These are phyloP conservation scores for Zopfochytrium polystomum DNA, from an alignment of 371 early-diverging fungal species.

Conservation along the genomic window DNA sequence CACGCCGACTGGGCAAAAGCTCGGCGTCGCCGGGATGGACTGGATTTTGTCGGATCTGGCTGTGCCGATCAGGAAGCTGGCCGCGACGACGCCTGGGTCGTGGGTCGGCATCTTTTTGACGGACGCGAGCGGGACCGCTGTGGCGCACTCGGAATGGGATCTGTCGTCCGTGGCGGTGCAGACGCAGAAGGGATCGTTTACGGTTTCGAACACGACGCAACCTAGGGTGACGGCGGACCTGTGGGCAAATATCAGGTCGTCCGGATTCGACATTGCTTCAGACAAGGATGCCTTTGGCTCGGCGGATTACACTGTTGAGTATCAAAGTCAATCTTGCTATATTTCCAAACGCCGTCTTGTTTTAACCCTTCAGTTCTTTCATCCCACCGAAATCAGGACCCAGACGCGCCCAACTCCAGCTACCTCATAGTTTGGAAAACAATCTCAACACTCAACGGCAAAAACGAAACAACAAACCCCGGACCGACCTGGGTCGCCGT, in stretches of 20 bases:
- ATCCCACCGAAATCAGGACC: constrained; percentile 15
- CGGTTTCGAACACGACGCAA: constrained; percentile 13
- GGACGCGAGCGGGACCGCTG: constrained; percentile 11
- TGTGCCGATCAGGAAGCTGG: background rate
- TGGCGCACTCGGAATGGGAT: constrained; percentile 16
- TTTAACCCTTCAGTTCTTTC: too few relatives aligned
- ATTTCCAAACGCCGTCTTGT: too few relatives aligned
- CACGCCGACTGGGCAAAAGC: background rate
- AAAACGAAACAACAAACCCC: background rate
- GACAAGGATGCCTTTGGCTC: constrained; percentile 4
- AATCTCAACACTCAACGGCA: constrained; percentile 16
- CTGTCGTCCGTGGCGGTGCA: constrained; percentile 2
- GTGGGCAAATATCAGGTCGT: constrained; percentile 14
- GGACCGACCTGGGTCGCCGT: constrained; percentile 27
- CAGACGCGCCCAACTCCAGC: constrained; percentile 12
- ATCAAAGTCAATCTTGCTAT: too few relatives aligned
- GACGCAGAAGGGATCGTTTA: constrained; percentile 11
- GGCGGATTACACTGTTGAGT: constrained; percentile 3
- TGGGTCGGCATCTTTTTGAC: constrained; percentile 16
- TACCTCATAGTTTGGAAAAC: constrained; percentile 31
- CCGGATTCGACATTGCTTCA: constrained; percentile 1
- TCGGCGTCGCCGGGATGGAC: constrained; percentile 18
- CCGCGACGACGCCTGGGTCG: constrained; percentile 4
- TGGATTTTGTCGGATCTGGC: constrained; percentile 6
- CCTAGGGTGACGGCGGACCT: constrained; percentile 18